phyloP scores from a whole-genome alignment of 1,284 basidiomycete genomes.

The Vanrija sp. region DNA sequence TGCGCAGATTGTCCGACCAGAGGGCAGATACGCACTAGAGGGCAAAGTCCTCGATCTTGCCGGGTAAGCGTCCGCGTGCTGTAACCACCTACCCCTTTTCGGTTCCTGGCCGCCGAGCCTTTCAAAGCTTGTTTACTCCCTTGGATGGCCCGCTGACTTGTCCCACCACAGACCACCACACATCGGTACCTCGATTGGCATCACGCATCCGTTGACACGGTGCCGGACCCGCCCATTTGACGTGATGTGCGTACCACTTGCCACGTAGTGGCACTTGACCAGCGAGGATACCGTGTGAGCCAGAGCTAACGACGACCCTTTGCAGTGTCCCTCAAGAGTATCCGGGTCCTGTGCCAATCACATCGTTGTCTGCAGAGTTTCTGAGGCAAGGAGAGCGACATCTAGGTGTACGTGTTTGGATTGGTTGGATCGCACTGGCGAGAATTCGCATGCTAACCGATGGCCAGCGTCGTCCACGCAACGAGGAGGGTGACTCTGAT shows the following conservation, averaged over 20 bases:
- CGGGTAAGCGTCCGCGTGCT: conserved; percentile 8
- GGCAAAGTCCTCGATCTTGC: conserved; percentile 19
- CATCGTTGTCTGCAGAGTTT: conserved; percentile 16
- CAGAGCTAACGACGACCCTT: not conserved
- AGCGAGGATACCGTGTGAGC: not conserved
- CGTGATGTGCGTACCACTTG: conserved; percentile 13
- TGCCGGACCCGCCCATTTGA: conserved; percentile 15
- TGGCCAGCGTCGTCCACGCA: conserved; percentile 15
- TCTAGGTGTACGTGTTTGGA: conserved; percentile 12
- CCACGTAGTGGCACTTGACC: not conserved
- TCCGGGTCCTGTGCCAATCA: conserved; percentile 18
- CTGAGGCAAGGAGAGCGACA: conserved; percentile 20
- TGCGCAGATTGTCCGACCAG: conserved; percentile 15
- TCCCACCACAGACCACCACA: conserved; percentile 15
- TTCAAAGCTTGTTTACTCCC: no score
- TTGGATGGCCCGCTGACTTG: not conserved
- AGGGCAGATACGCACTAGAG: conserved; percentile 15
- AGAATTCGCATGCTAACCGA: not conserved
- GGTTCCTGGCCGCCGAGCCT: not conserved
- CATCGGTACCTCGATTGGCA: conserved; percentile 19
- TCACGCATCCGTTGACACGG: conserved; percentile 15
- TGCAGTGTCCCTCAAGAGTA: conserved; percentile 17
- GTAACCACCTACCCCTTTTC: not conserved
- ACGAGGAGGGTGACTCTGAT: conserved; percentile 17
- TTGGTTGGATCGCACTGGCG: not conserved